Evolutionary conservation across 805 yeast species (phyloP).

Genomic region (Tanozyma kutaoensis): DNA sequence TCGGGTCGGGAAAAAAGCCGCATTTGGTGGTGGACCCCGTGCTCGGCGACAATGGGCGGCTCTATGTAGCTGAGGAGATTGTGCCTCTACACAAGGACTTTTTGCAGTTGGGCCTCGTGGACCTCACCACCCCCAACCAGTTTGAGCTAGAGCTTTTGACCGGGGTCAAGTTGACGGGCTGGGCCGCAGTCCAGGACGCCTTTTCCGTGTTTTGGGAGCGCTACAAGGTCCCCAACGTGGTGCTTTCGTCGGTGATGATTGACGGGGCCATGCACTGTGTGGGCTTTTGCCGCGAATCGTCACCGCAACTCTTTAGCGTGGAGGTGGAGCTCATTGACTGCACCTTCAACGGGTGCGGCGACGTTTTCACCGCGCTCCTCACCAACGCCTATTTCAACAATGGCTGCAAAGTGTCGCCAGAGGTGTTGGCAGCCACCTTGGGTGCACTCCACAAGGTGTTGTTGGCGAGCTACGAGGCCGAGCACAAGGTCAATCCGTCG

Average conservation of each 20-base stretch:
- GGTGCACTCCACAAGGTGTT: constrained; percentile 15
- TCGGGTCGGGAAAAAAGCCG: constrained; percentile 5
- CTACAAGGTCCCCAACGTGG: constrained; percentile 38
- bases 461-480: constrained; percentile 11
- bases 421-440: constrained; percentile 13
- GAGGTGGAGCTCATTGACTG: constrained; percentile 41
- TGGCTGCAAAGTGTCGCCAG: constrained; percentile 9
- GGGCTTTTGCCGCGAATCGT: constrained; percentile 13
- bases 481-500: constrained; percentile 3
- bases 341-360: constrained; percentile 64
- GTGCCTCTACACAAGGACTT: constrained; percentile 38
- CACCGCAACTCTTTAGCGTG: constrained; percentile 13
- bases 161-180: constrained; percentile 27
- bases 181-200: constrained; percentile 23
- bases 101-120: constrained; percentile 40
- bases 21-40: constrained; percentile 85
- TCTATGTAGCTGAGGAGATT: constrained; percentile 56
- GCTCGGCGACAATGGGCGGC: constrained; percentile 76
- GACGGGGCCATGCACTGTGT: constrained; percentile 23
- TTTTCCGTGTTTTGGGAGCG: constrained; percentile 25
- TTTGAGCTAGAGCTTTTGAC: constrained; percentile 72
- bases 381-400: constrained; percentile 32
- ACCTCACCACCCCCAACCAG: constrained; percentile 76
- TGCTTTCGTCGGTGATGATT: constrained; percentile 43
- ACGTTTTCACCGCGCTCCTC: constrained; percentile 50